These are phyloP conservation scores for Kwoniella europaea DNA, from an alignment of 768 basidiomycete species.

Conservation along the genomic window DNA sequence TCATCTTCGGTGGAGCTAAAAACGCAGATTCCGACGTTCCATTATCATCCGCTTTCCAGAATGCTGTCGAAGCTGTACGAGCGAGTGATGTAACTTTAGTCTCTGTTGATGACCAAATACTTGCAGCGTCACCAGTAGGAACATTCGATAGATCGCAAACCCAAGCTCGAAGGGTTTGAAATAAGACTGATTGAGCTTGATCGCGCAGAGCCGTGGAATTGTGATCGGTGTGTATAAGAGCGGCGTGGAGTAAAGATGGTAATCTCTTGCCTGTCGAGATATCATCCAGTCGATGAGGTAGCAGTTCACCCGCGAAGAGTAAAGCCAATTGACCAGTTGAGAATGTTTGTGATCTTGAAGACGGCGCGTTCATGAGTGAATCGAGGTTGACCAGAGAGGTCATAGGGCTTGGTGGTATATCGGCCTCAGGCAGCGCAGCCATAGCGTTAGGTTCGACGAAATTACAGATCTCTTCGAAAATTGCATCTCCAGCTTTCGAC, in stretches of 20 bases:
- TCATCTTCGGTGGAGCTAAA: slow-evolving; percentile 53
- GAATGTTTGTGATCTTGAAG: slow-evolving; percentile 57
- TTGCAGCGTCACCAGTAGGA: slow-evolving; percentile 32
- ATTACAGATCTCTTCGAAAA: slow-evolving; percentile 82
- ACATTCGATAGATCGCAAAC: slow-evolving; percentile 56
- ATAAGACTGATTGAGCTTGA: slow-evolving; percentile 76
- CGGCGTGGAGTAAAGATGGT: slow-evolving; percentile 74
- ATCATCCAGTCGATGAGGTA: slow-evolving; percentile 65
- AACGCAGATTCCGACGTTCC: slow-evolving; percentile 38
- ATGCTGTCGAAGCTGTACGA: slow-evolving; percentile 31
- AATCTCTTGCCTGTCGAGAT: slow-evolving; percentile 69
- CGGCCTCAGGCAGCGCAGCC: slow-evolving; percentile 68
- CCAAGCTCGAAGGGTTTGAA: slow-evolving; percentile 83
- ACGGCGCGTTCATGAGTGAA: slow-evolving; percentile 60
- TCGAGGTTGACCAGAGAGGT: slow-evolving; percentile 65
- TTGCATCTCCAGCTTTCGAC: slow-evolving; percentile 70
- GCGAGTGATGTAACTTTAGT: slow-evolving; percentile 40
- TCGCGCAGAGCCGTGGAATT: slow-evolving; percentile 71
- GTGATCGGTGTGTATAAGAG: slow-evolving; percentile 83
- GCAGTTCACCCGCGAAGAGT: slow-evolving; percentile 65
- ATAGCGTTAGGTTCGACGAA: slow-evolving; percentile 84
- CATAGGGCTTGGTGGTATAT: slow-evolving; percentile 37
- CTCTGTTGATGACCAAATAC: slow-evolving; percentile 43
- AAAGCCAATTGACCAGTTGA: slow-evolving; percentile 87
- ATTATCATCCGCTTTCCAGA: slow-evolving; percentile 50